phyloP scores from a whole-genome alignment of 2,329 filamentous ascomycete species.

The Aspergillus sp. region DNA sequence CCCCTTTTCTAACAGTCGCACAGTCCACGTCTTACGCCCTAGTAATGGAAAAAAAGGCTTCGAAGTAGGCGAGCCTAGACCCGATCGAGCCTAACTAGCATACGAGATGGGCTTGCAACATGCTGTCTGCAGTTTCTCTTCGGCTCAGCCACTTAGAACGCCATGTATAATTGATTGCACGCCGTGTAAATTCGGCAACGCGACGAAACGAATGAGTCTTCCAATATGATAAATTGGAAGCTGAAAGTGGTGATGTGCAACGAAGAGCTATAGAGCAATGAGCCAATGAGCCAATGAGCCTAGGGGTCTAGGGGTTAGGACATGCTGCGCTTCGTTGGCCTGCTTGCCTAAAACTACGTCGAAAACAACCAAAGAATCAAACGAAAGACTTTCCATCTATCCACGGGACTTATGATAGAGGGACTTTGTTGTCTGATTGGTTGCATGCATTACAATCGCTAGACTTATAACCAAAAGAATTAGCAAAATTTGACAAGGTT shows the following conservation, averaged over 20 bases:
- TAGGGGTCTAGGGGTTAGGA: too few species aligned
- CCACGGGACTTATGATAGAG: too few species aligned
- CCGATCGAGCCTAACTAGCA: background rate
- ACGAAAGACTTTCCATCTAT: background rate
- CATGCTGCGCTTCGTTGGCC: too few species aligned
- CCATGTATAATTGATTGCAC: background rate
- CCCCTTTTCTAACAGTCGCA: background rate
- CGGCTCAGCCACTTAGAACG: background rate
- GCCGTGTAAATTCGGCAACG: background rate
- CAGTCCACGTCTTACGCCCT: background rate
- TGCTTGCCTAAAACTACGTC: too few species aligned
- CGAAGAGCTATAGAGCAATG: too few species aligned
- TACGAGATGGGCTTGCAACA: background rate
- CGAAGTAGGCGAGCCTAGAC: too few species aligned
- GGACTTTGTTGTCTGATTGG: too few species aligned
- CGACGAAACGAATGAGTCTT: too few species aligned
- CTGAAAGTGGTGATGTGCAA: background rate
- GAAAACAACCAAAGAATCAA: too few species aligned
- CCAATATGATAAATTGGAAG: background rate
- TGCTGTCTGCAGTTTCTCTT: background rate
- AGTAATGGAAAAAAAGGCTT: background rate
- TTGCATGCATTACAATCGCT: background rate
- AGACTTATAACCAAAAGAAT: background rate
- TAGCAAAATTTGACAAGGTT: background rate
- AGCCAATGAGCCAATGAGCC: too few species aligned